A percentile compares a stretch with the other conserved stretches of the same genome.
phyloP scores from a whole-genome alignment of 805 yeast genomes.

The Teunomyces pallodes region DNA sequence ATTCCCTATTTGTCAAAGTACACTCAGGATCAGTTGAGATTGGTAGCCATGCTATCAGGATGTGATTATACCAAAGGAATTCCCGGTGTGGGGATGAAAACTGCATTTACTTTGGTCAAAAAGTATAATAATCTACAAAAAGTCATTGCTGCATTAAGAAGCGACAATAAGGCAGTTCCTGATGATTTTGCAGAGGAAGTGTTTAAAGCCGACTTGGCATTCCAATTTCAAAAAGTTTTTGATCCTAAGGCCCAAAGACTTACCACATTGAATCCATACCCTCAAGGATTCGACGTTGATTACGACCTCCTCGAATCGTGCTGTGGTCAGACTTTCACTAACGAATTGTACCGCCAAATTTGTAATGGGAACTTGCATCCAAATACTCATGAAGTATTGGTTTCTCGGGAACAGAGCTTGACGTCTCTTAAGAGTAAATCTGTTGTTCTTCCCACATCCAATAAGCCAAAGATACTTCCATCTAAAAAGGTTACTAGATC shows the following conservation, averaged over 20 bases:
- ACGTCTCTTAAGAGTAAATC: constrained; percentile 12
- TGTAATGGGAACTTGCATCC: constrained; percentile 74
- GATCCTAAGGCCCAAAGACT: constrained; percentile 54
- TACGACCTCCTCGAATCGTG: constrained; percentile 42
- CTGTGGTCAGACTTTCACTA: constrained; percentile 45
- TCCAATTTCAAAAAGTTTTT: constrained; percentile 81
- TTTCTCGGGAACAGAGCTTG: constrained; percentile 46
- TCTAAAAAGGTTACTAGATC: constrained; percentile 2
- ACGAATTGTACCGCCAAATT: constrained; percentile 49
- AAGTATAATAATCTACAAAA: constrained; percentile 51
- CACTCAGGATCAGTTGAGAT: constrained; percentile 57
- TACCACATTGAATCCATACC: constrained; percentile 59
- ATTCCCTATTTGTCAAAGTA: constrained; percentile 51
- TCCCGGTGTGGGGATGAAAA: constrained; percentile 73
- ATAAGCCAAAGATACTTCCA: not conserved
- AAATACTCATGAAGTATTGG: constrained; percentile 44
- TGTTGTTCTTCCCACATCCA: not conserved
- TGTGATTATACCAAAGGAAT: constrained; percentile 94
- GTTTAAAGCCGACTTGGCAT: constrained; percentile 69
- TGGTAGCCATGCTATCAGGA: constrained; percentile 87
- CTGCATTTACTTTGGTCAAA: constrained; percentile 63
- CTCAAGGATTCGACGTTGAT: constrained; percentile 39
- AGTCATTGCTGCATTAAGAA: constrained; percentile 52
- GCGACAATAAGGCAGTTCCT: constrained; percentile 65
- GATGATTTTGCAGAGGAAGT: constrained; percentile 58